Evolutionary conservation across 2,329 filamentous ascomycete species (phyloP).

Genomic region (Penicillium griseofulvum): DNA sequence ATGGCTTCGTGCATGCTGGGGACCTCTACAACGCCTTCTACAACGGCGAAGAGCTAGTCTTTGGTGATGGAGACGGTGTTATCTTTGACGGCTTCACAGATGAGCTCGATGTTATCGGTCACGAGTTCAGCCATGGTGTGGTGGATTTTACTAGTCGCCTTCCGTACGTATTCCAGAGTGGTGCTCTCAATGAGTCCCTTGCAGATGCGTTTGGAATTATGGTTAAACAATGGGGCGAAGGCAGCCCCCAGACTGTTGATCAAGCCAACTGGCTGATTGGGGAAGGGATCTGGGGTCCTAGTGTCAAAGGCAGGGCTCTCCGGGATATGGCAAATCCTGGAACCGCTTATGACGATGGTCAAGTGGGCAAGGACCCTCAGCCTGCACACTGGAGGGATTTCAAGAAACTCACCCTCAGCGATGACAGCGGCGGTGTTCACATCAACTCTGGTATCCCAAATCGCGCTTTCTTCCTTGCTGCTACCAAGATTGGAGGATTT

Average conservation of each 20-base stretch:
- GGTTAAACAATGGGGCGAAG: constrained; percentile 51
- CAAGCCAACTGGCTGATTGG: constrained; percentile 7
- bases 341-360: constrained; percentile 31
- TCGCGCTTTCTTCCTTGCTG: constrained; percentile 54
- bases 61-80: constrained; percentile 55
- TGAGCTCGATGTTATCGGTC: constrained; percentile 56
- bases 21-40: constrained; percentile 56
- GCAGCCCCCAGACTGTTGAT: constrained; percentile 1
- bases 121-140: constrained; percentile 37
- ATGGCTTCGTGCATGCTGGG: constrained; percentile 56
- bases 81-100: constrained; percentile 51
- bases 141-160: constrained; percentile 51
- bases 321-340: constrained; percentile 57
- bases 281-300: constrained; percentile 2
- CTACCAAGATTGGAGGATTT: constrained; percentile 51
- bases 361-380: constrained; percentile 57
- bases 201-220: constrained; percentile 59
- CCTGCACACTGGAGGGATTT: constrained; percentile 28
- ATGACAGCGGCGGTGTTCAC: constrained; percentile 45
- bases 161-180: constrained; percentile 52
- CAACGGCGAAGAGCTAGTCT: constrained; percentile 47
- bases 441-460: constrained; percentile 51
- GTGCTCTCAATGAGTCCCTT: constrained; percentile 58
- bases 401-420: not conserved
- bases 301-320: constrained; percentile 39